Evolutionary conservation across 2,329 filamentous ascomycete genomes (phyloP).

Genomic region (Cyphellophora attinorum): DNA sequence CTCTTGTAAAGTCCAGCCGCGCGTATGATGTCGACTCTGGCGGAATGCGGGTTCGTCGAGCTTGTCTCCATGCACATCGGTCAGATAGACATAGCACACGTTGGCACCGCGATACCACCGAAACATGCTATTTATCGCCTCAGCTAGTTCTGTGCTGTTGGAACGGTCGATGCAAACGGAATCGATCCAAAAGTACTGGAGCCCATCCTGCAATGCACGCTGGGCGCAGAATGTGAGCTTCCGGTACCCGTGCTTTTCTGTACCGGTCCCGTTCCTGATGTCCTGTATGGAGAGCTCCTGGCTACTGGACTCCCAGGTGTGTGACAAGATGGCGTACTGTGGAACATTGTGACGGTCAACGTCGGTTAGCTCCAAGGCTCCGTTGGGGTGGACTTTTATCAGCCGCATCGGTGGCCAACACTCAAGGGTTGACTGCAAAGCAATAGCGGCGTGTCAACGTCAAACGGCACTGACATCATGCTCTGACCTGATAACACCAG

Average conservation of each 20-base stretch:
- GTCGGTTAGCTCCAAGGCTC: slow-evolving; percentile 5
- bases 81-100: slow-evolving; percentile 27
- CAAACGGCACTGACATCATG: no score
- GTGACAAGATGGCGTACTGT: slow-evolving; percentile 13
- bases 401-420: no score
- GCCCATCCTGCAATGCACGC: slow-evolving; percentile 18
- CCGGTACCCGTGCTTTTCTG: slow-evolving; percentile 14
- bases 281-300: slow-evolving; percentile 8
- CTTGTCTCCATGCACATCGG: slow-evolving; percentile 21
- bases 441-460: no score
- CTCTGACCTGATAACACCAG: no score
- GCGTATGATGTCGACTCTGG: slow-evolving; percentile 4
- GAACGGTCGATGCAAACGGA: slow-evolving; percentile 31
- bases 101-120: slow-evolving; percentile 25
- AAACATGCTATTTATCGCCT: slow-evolving; percentile 23
- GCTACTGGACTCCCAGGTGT: slow-evolving; percentile 8
- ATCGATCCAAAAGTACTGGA: slow-evolving; percentile 28
- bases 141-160: slow-evolving; percentile 25
- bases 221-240: slow-evolving; percentile 19
- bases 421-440: no score
- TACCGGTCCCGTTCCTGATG: slow-evolving; percentile 3
- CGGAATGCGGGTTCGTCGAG: not conserved
- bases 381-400: slow-evolving; percentile 3
- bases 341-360: slow-evolving; percentile 4
- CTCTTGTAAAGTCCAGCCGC: slow-evolving; percentile 17